phyloP scores from a whole-genome alignment of 2,329 filamentous ascomycete genomes.

The Lasiodiplodia sp. region DNA sequence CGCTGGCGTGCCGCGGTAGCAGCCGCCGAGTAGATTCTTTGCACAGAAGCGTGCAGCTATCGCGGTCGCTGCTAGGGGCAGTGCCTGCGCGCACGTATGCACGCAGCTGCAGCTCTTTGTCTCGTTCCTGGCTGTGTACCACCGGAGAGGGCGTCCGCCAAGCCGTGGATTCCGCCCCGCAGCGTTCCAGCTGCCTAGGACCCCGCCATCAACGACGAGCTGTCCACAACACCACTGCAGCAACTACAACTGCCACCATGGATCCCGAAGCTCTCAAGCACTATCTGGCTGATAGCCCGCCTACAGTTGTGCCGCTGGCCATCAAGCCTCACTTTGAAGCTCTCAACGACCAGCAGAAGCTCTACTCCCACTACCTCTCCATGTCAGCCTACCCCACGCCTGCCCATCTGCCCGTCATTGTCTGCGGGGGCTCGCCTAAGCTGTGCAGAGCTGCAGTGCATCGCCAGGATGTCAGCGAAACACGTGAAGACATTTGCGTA shows the following conservation, averaged over 20 bases:
- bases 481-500: not conserved
- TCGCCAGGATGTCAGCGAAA: not conserved
- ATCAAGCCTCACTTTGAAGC: conserved; percentile 93
- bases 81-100: conserved; percentile 4
- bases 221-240: conserved; percentile 19
- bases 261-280: conserved; percentile 62
- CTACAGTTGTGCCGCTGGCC: conserved; percentile 83
- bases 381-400: conserved; percentile 38
- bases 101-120: conserved; percentile 18
- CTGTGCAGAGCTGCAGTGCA: conserved; percentile 1
- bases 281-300: conserved; percentile 90
- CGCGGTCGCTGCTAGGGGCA: not conserved
- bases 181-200: conserved; percentile 20
- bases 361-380: conserved; percentile 78
- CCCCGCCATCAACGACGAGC: conserved; percentile 21
- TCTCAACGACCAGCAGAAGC: conserved; percentile 76
- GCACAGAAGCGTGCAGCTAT: not conserved
- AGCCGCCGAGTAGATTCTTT: conserved; percentile 9
- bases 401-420: conserved; percentile 2
- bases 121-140: conserved; percentile 1
- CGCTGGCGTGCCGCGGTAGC: conserved; percentile 1
- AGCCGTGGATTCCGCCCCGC: conserved; percentile 20
- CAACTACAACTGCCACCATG: conserved; percentile 43
- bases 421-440: conserved; percentile 9
- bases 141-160: not conserved